A percentile compares a stretch with the other conserved stretches of the same genome.
These are phyloP conservation scores for Plectosphaerella cucumerina DNA, from an alignment of 2,329 filamentous ascomycete genomes.

Conservation along the genomic window DNA sequence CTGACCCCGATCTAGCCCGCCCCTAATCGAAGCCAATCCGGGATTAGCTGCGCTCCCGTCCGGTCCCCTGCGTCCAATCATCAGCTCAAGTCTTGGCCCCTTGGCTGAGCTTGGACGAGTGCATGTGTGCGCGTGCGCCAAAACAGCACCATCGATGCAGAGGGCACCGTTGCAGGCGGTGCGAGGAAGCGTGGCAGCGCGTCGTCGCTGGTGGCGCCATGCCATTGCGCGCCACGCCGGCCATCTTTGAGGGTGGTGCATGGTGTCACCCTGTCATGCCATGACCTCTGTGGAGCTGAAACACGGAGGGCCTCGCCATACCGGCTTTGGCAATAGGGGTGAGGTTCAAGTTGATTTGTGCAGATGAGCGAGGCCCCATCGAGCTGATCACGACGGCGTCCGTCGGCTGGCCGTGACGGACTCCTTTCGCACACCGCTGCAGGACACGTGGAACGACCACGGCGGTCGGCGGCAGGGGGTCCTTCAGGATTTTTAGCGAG, in stretches of 20 bases:
- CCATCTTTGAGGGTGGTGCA: too few species aligned
- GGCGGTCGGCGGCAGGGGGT: too few species aligned
- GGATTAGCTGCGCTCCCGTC: neutral
- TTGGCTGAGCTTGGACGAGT: too few species aligned
- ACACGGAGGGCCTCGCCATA: neutral
- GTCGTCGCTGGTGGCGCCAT: too few species aligned
- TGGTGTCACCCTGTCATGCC: too few species aligned
- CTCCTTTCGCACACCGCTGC: too few species aligned
- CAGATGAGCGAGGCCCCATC: neutral
- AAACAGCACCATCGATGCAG: neutral
- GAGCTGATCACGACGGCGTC: neutral
- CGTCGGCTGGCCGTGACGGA: neutral
- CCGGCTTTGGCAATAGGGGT: neutral
- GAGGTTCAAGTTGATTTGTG: neutral
- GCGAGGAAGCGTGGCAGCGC: too few species aligned
- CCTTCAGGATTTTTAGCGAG: too few species aligned
- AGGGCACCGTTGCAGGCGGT: neutral
- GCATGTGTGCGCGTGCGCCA: too few species aligned
- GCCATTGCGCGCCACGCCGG: too few species aligned
- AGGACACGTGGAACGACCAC: too few species aligned
- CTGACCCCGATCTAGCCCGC: neutral
- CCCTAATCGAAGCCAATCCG: neutral
- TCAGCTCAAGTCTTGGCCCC: neutral
- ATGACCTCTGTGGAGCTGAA: neutral
- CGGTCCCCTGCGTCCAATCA: conserved; percentile 1